Evolutionary conservation across 2,329 filamentous ascomycete genomes (phyloP), one percentile per base, ranked within the genome.

Genomic region (Colletotrichum lindemuthianum): DNA sequence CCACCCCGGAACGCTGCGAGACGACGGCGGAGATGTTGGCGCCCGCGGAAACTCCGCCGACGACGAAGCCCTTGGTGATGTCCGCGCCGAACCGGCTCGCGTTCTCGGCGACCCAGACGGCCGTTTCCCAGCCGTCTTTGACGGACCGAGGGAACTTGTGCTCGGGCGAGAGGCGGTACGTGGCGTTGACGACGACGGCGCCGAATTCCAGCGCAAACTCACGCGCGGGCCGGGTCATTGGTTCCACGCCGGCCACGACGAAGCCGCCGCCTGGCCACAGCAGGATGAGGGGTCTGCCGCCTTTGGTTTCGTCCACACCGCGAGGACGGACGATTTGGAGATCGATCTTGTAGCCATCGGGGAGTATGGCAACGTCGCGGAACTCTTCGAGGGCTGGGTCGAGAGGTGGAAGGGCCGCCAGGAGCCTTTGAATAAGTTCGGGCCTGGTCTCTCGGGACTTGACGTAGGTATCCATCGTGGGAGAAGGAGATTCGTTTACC

Each of bases 111-210:
- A 74, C 69, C 73, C 73, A 74, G 16, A 69, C 67, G 1, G 72
- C 67, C 16, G 73, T 61, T 66, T 84, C 82, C 65, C 78, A 81
- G 57, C 76, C 77, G 68, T 86, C 83, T 58, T 81, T 70, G 10
- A 84, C 75, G 3, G 78, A 78, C 4, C 70, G 70, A 0, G 83
- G 83, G 57, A 84, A 85, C 50, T 75, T 76, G 65, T 83, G 72
- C 67, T 86, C 83, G 0, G 84, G 84, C 1, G 81, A 81, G 13
- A 86, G 77, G 0, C 83, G 72, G 68, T 86, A 85, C 45, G 83
- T 81, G 1, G 84, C 77, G 61, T 80, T 84, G 8, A 84, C 72
- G 15, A 79, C 78, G 0, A 80, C 73, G 33, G 78, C 60, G 6
- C 49, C 60, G 4, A 72, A 24, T 43, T 71, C 65, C 0, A 67